Base-by-base conservation (phyloP, 2,329 filamentous ascomycete genomes). In the Botrytis paeoniae region DNA sequence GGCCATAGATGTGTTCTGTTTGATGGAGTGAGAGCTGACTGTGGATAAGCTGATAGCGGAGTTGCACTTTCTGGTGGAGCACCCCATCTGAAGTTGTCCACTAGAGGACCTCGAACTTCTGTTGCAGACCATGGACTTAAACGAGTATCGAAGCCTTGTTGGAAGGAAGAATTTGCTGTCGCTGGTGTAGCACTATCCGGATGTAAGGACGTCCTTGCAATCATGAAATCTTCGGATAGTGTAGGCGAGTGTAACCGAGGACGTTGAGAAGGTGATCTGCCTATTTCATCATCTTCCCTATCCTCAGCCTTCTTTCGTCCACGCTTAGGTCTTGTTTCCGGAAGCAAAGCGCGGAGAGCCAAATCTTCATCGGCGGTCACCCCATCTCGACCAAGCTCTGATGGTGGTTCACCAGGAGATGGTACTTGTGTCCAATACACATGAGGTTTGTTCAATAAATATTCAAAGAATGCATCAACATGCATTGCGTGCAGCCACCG, bases 401-500 rank as follows among this genome's bases (percentile, higher is more conserved):
- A 87, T 51, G 91, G 85, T 3, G 91, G 89, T 71, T 90, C 88
- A 43, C 88, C 85, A 22, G 87, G 86, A 9, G 86, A 84, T 0
- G 94, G 94, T 37, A 97, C 87, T 51, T 93, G 88, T 25, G 88
- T 90, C 85, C 92, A 97, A 82, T 98, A 98, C 0, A 89, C 83
- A 81, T 97, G 94, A 39, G 88, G 85, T 76, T 94, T 94, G 66
- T 90, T 89, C 75, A 95, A 86, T 32, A 97, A 88, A 81, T 94
- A 98, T 81, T 97, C 94, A 79, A 97, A 98, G 81, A 98, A 98
- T 18, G 94, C 93, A 85, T 97, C 93, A 70, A 97, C 90, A 81
- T 97, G 95, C 92, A 97, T 95, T 8, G 94, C 95, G 81, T 94
- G 93, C 93, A 98, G 96, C 95, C 95, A 98, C 80, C 95, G 91